Evolutionary conservation across 176 grass and related monocot genomes (phyloP).

Genomic region (Aegilops bicornis): DNA sequence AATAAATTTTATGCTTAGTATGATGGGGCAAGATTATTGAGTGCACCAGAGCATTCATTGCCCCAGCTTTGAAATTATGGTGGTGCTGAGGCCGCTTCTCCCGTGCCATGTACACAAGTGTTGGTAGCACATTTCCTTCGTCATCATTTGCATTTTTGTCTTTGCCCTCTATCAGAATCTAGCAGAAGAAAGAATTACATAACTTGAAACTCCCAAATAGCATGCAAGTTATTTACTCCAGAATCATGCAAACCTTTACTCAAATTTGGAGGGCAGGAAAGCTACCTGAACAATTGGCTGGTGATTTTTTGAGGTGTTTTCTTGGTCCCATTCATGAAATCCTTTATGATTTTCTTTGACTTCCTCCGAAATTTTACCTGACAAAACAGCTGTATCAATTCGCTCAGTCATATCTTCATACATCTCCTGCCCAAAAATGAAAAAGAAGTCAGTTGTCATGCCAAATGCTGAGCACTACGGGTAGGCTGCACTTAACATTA

Average conservation of each 20-base stretch:
- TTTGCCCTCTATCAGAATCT: slow-evolving; percentile 72
- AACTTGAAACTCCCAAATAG: background rate
- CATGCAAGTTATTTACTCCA: background rate
- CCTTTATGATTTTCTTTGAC: slow-evolving; percentile 54
- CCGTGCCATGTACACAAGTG: slow-evolving; percentile 81
- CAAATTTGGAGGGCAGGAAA: background rate
- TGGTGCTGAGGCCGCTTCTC: slow-evolving; percentile 70
- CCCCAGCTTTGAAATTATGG: slow-evolving; percentile 91
- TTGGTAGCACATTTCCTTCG: slow-evolving; percentile 53
- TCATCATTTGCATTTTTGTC: slow-evolving; percentile 26
- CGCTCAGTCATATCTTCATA: slow-evolving; percentile 57
- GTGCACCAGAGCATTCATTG: slow-evolving; percentile 74
- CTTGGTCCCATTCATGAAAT: slow-evolving; percentile 59
- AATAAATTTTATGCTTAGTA: background rate
- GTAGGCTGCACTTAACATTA: background rate
- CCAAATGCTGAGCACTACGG: background rate
- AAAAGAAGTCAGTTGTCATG: background rate
- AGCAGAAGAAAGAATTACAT: slow-evolving; percentile 7
- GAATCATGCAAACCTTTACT: background rate
- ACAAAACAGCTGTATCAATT: slow-evolving; percentile 39
- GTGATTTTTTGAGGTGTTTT: slow-evolving; percentile 44
- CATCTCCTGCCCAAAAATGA: slow-evolving; percentile 34
- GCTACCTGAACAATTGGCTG: slow-evolving; percentile 69
- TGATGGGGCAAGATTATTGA: background rate
- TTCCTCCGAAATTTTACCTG: slow-evolving; percentile 51